These are phyloP conservation scores for Hypoxylon crocopeplum DNA, from an alignment of 495 filamentous ascomycete genomes.

Conservation along the genomic window DNA sequence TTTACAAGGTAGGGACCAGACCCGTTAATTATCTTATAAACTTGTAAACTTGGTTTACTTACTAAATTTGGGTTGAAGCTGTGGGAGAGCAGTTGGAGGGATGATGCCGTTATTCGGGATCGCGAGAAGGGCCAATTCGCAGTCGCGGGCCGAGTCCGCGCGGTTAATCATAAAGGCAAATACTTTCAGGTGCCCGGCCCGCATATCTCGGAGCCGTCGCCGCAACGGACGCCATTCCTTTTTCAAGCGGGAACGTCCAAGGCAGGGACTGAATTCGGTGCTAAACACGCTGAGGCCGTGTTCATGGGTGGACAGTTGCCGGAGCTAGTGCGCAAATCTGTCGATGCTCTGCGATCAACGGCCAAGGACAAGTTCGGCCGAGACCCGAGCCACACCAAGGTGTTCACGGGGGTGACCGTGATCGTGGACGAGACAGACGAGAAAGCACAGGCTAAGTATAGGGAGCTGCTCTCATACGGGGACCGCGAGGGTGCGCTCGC, in stretches of 20 bases:
- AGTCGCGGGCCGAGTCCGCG: constrained; percentile 58
- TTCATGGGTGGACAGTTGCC: constrained; percentile 60
- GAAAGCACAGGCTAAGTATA: constrained; percentile 60
- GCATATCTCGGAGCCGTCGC: constrained; percentile 64
- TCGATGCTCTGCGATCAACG: constrained; percentile 58
- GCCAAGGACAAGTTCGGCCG: constrained; percentile 50
- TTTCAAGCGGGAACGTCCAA: constrained; percentile 65
- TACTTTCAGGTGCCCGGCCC: constrained; percentile 67
- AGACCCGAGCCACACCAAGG: constrained; percentile 59
- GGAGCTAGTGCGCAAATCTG: constrained; percentile 53
- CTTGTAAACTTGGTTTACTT: too few relatives aligned
- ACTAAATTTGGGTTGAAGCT: constrained; percentile 37
- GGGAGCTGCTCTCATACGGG: constrained; percentile 55
- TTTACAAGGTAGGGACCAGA: constrained; percentile 56
- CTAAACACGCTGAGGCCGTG: constrained; percentile 62
- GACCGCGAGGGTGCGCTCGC: constrained; percentile 63
- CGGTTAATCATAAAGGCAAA: constrained; percentile 68
- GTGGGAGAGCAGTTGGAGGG: constrained; percentile 66
- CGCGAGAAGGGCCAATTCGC: constrained; percentile 59
- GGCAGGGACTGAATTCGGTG: constrained; percentile 63
- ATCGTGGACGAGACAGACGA: constrained; percentile 62
- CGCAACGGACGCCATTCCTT: constrained; percentile 66
- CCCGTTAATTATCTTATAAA: too few relatives aligned
- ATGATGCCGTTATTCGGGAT: constrained; percentile 62
- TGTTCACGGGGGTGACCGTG: constrained; percentile 59